Evolutionary conservation across 768 basidiomycete genomes (phyloP).

Genomic region (Suillus subalutaceus): DNA sequence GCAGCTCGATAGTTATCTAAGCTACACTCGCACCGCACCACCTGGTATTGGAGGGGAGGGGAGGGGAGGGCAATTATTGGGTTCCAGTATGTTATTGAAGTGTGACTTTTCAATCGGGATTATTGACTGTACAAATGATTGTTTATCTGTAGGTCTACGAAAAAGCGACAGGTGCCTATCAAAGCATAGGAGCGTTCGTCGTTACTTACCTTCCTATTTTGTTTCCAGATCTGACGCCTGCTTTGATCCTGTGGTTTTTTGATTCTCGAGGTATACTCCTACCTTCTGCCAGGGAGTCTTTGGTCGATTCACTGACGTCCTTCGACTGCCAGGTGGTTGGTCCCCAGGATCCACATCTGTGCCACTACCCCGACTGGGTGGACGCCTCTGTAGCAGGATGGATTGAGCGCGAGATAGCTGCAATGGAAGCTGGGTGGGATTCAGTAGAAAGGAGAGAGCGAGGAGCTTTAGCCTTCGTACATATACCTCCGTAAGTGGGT

Average conservation of each 20-base stretch:
- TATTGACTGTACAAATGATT: neutral
- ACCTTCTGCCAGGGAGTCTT: neutral
- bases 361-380: conserved; percentile 65
- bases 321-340: conserved; percentile 46
- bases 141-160: conserved; percentile 28
- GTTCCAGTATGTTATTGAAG: conserved; percentile 52
- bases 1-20: conserved; percentile 51
- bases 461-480: conserved; percentile 70
- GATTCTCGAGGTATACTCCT: conserved; percentile 61
- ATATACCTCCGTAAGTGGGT: conserved; percentile 67
- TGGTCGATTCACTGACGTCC: conserved; percentile 12
- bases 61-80: conserved; percentile 77
- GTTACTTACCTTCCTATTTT: neutral
- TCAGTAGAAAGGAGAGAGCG: conserved; percentile 42
- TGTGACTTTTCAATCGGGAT: neutral
- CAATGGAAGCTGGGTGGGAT: conserved; percentile 65
- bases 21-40: conserved; percentile 66
- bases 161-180: conserved; percentile 32
- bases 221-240: conserved; percentile 43
- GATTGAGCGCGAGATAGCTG: conserved; percentile 54
- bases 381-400: conserved; percentile 62
- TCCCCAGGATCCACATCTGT: conserved; percentile 36
- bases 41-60: conserved; percentile 62
- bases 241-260: conserved; percentile 72
- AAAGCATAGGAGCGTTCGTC: neutral